Evolutionary conservation across 768 basidiomycete species (phyloP).

Genomic region (Lentinula sp.): DNA sequence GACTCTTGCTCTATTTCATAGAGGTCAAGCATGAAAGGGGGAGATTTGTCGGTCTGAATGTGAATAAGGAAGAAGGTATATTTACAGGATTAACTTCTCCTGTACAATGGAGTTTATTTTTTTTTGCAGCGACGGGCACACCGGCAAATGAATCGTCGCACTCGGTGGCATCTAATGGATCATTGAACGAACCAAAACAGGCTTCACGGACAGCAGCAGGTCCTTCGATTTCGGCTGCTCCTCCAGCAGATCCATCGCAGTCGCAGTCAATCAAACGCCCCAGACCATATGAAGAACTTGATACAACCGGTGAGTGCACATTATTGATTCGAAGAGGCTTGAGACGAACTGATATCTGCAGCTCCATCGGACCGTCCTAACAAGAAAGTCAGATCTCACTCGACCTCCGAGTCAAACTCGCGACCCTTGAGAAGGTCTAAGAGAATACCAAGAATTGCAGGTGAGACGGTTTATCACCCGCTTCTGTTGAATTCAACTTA

Average conservation of each 20-base stretch:
- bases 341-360: too few species aligned
- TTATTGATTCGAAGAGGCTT: too few species aligned
- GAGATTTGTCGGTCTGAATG: neutral
- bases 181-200: neutral
- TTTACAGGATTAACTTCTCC: neutral
- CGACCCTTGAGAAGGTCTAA: too few species aligned
- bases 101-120: neutral
- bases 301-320: too few species aligned
- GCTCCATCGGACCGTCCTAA: too few species aligned
- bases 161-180: too few species aligned
- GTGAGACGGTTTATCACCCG: too few species aligned
- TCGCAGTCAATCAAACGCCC: neutral
- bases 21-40: neutral
- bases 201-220: neutral
- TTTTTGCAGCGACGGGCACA: too few species aligned
- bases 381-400: too few species aligned
- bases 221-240: neutral
- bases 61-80: neutral
- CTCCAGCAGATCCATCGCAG: neutral
- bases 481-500: too few species aligned
- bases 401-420: too few species aligned
- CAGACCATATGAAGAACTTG: neutral
- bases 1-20: neutral
- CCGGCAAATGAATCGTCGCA: neutral
- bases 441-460: too few species aligned